Evolutionary conservation across 139 green algal species (phyloP).

Genomic region (Desmodesmus armatus): DNA sequence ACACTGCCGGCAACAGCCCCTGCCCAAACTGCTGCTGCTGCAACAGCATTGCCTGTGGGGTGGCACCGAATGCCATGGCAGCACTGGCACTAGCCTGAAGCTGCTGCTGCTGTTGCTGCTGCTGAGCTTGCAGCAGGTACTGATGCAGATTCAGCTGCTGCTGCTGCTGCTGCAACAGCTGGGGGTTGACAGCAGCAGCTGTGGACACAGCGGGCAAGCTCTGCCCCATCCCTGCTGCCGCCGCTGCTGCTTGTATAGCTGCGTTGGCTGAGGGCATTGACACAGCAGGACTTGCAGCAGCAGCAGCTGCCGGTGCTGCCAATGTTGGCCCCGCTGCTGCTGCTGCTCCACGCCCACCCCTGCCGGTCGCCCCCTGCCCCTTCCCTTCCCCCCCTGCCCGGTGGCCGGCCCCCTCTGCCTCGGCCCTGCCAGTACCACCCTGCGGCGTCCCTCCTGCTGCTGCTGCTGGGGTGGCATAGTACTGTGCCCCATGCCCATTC

Average conservation of each 20-base stretch:
- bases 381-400: neutral
- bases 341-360: neutral
- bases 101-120: constrained; percentile 25
- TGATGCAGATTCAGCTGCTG: constrained; percentile 5
- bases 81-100: neutral
- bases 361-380: neutral
- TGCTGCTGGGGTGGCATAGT: neutral
- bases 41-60: neutral
- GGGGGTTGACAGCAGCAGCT: neutral
- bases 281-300: neutral
- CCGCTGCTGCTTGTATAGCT: neutral
- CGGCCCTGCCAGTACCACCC: neutral
- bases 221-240: neutral
- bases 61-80: neutral
- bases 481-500: neutral
- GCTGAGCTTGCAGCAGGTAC: constrained; percentile 4
- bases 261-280: neutral
- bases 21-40: neutral
- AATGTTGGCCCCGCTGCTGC: constrained; percentile 15
- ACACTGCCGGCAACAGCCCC: neutral
- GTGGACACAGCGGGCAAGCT: neutral
- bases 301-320: constrained; percentile 1
- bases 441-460: too few species aligned
- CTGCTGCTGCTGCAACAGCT: constrained; percentile 21
- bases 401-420: neutral